Conservation (phyloP, 768 basidiomycete genomes). For the Suillus variegatus region DNA sequence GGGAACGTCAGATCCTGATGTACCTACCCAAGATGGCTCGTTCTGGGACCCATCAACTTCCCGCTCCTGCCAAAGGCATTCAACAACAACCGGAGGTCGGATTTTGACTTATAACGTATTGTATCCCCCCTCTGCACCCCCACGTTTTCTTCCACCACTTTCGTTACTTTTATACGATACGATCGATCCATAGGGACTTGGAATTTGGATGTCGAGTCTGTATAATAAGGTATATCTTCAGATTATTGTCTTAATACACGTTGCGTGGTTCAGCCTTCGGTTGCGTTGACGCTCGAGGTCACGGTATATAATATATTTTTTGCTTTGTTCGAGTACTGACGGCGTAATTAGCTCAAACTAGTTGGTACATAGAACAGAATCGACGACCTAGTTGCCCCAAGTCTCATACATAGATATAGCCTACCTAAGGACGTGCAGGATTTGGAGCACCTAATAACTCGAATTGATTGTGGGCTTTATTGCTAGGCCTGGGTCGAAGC, state of each 20-base stretch:
- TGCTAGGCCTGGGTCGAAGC: no score
- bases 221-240: conserved; percentile 1
- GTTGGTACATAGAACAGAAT: no score
- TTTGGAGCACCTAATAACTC: no score
- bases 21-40: not conserved
- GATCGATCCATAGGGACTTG: not conserved
- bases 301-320: no score
- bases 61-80: no score
- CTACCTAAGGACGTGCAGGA: no score
- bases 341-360: no score
- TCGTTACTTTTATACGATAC: not conserved
- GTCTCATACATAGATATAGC: no score
- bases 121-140: not conserved
- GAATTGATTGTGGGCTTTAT: no score
- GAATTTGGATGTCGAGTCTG: conserved; percentile 4
- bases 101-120: not conserved
- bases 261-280: not conserved
- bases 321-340: no score
- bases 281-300: not conserved
- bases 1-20: no score
- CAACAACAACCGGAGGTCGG: not conserved
- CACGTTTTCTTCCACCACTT: conserved; percentile 3
- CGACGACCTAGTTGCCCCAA: no score
- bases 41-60: not conserved
- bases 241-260: conserved; percentile 1